phyloP scores from a whole-genome alignment of 1,284 basidiomycete genomes.

The Kalmanozyma brasiliensis region DNA sequence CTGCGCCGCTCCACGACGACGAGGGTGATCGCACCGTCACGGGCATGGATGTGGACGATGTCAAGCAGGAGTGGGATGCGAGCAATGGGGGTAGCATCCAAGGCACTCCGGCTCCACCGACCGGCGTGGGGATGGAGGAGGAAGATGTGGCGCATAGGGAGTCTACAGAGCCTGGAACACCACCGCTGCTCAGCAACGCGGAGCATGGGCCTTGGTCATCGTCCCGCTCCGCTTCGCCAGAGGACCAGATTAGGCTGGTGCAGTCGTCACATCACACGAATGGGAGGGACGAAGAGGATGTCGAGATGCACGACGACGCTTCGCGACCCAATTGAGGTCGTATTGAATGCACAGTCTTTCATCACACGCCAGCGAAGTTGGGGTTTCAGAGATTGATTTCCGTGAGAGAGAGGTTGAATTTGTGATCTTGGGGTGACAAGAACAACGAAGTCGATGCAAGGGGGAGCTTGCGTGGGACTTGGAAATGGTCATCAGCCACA shows the following conservation, averaged over 20 bases:
- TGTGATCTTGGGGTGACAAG: too few relatives aligned
- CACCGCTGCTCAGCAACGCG: too few relatives aligned
- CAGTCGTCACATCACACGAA: background rate
- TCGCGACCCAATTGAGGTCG: too few relatives aligned
- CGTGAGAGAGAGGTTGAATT: too few relatives aligned
- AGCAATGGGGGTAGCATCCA: background rate
- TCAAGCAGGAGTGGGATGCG: background rate
- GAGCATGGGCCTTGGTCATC: background rate
- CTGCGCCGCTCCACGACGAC: slow-evolving; percentile 2
- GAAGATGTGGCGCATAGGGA: background rate
- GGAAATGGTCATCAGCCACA: too few relatives aligned
- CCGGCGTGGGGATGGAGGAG: background rate
- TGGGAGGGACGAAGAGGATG: background rate
- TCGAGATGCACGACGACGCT: slow-evolving; percentile 14
- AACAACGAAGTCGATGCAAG: too few relatives aligned
- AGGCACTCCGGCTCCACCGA: background rate
- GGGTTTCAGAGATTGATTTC: too few relatives aligned
- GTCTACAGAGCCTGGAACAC: background rate
- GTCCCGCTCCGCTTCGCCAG: background rate
- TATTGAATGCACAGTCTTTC: too few relatives aligned
- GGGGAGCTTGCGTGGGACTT: too few relatives aligned
- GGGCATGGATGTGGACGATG: slow-evolving; percentile 4
- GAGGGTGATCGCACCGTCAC: slow-evolving; percentile 1
- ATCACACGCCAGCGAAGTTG: too few relatives aligned
- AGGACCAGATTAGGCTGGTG: slow-evolving; percentile 3